Evolutionary conservation across 805 yeast genomes (phyloP), one percentile per base, ranked within the genome.

Genomic region (Candida pseudofarinosa): DNA sequence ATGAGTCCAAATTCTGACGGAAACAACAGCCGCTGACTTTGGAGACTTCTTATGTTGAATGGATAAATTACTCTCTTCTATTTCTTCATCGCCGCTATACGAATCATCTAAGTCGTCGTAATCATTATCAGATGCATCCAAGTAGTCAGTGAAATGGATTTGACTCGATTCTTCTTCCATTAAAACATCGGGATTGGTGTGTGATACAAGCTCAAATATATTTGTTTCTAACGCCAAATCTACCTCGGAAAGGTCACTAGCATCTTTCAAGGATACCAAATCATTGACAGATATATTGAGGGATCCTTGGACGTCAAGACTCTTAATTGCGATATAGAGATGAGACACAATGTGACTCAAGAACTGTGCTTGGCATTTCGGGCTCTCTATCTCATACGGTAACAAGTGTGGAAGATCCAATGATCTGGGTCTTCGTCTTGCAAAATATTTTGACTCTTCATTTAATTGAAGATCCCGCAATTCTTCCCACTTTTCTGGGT

Each of bases 1-100:
- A 41, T 84, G 81, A 0, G 97, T 84, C 96, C 97, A 90, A 45
- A 84, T 86, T 41, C 83, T 75, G 5, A 88, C 83, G 36, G 82
- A 76, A 4, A 85, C 80, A 4, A 87, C 83, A 0, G 93, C 79
- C 0, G 93, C 85, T 1, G 88, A 79, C 50, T 76, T 73, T 2
- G 85, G 79, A 1, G 82, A 73, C 7, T 80, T 73, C 49, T 80
- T 81, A 45, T 83, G 81, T 37, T 82, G 82, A 63, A 36, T 70
- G 49, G 72, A 67, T 4, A 63, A 43, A 20, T 60, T 67, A 18
- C 57, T 59, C 4, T 56, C 53, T 16, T 62, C 67, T 20, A 57
- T 66, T 31, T 61, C 69, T 2, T 58, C 69, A 3, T 50, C 52
- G 8, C 46, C 73, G 0, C 71, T 71, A 0, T 67, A 68, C 1